Evolutionary conservation across 805 yeast genomes (phyloP).

Genomic region (Monosporozyma aerobia): DNA sequence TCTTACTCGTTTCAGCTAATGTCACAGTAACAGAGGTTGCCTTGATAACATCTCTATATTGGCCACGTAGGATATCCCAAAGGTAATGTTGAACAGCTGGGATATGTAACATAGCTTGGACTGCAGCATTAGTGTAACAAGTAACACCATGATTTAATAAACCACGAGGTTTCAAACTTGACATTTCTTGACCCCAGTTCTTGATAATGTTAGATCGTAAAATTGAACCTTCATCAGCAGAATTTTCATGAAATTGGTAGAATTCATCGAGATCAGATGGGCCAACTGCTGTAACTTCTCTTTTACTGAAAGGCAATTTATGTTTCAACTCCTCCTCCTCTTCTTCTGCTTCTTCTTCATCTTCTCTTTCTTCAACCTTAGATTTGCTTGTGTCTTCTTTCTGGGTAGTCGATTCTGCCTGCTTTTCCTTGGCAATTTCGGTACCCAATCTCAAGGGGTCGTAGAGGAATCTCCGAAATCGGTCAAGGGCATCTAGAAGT

Average conservation of each 20-base stretch:
- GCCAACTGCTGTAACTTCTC: background rate
- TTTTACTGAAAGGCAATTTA: constrained; percentile 13
- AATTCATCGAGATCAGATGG: constrained; percentile 33
- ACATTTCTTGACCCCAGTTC: constrained; percentile 54
- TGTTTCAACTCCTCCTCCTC: constrained; percentile 28
- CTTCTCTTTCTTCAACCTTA: constrained; percentile 6
- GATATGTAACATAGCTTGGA: constrained; percentile 81
- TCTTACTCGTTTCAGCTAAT: constrained; percentile 57
- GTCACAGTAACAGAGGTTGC: constrained; percentile 54
- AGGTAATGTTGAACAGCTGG: constrained; percentile 87
- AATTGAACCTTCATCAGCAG: constrained; percentile 57
- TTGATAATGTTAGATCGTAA: constrained; percentile 51
- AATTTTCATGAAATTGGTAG: constrained; percentile 48
- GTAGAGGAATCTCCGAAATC: too few relatives aligned
- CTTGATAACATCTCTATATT: constrained; percentile 38
- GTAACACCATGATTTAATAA: constrained; percentile 88
- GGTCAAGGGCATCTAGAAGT: too few relatives aligned
- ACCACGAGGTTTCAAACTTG: constrained; percentile 48
- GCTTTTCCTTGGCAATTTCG: constrained; percentile 13
- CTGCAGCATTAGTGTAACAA: constrained; percentile 92
- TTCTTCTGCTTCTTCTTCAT: constrained; percentile 13
- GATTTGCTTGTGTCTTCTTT: constrained; percentile 21
- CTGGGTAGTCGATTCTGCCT: background rate
- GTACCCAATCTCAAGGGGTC: too few relatives aligned
- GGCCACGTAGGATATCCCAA: constrained; percentile 49